A percentile compares a stretch with the other conserved stretches of the same genome.
These are phyloP conservation scores for Cladophialophora immunda DNA, from an alignment of 2,329 filamentous ascomycete species.

Conservation along the genomic window DNA sequence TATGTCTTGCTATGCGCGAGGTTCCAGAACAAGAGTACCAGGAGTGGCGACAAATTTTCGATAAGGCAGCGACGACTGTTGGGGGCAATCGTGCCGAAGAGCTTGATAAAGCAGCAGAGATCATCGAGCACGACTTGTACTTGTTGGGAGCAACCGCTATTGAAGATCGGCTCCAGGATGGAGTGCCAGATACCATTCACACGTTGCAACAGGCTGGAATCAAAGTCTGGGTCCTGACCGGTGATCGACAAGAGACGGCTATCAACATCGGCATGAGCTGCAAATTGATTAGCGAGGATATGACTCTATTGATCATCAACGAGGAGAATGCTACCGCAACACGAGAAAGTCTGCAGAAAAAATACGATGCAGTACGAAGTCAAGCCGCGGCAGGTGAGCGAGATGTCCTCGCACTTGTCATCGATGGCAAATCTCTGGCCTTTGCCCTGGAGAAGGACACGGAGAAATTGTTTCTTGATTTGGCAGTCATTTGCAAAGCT, in stretches of 20 bases:
- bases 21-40: slow-evolving; percentile 87
- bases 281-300: slow-evolving; percentile 97
- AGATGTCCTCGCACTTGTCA: slow-evolving; percentile 89
- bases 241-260: slow-evolving; percentile 96
- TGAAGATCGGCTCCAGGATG: slow-evolving; percentile 95
- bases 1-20: slow-evolving; percentile 94
- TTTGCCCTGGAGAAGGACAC: slow-evolving; percentile 92
- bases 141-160: slow-evolving; percentile 96
- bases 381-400: slow-evolving; percentile 72
- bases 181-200: slow-evolving; percentile 97
- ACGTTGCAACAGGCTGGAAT: slow-evolving; percentile 96
- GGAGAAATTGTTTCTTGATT: slow-evolving; percentile 90
- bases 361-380: slow-evolving; percentile 85
- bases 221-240: slow-evolving; percentile 98
- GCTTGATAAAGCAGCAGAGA: slow-evolving; percentile 93
- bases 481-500: slow-evolving; percentile 97
- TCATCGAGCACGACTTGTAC: slow-evolving; percentile 92
- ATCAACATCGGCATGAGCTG: slow-evolving; percentile 99
- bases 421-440: slow-evolving; percentile 94
- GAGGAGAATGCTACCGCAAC: slow-evolving; percentile 83
- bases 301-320: slow-evolving; percentile 96
- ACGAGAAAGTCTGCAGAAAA: slow-evolving; percentile 89
- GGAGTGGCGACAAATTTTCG: slow-evolving; percentile 86
- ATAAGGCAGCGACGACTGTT: slow-evolving; percentile 87
- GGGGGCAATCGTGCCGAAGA: slow-evolving; percentile 92